Evolutionary conservation across 768 basidiomycete genomes (phyloP).

Genomic region (Lactarius hengduanensis): DNA sequence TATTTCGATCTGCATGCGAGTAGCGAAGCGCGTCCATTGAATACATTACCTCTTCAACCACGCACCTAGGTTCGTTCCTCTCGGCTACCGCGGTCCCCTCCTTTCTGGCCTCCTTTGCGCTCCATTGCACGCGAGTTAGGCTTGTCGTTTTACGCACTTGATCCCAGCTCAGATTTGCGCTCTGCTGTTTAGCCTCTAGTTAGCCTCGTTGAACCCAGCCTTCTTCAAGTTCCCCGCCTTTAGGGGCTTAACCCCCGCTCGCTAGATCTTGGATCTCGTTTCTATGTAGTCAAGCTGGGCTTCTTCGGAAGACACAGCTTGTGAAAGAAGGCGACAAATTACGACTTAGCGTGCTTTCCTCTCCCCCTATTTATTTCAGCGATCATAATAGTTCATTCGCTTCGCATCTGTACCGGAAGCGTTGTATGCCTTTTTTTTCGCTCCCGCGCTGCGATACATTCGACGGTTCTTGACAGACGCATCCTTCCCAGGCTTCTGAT

Average conservation of each 20-base stretch:
- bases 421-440: neutral
- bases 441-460: neutral
- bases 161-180: constrained; percentile 3
- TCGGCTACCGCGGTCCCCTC: neutral
- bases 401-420: neutral
- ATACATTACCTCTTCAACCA: constrained; percentile 20
- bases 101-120: neutral
- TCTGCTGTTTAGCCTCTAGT: neutral
- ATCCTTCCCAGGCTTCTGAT: neutral
- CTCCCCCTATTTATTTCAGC: constrained; percentile 1
- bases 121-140: neutral
- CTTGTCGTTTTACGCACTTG: neutral
- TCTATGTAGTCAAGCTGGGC: neutral
- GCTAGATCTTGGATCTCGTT: constrained; percentile 20
- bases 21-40: neutral
- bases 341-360: neutral
- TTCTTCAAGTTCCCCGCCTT: neutral
- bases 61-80: neutral
- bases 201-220: constrained; percentile 11
- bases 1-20: neutral
- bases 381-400: constrained; percentile 3
- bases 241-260: constrained; percentile 1
- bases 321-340: constrained; percentile 7
- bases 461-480: neutral
- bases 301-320: constrained; percentile 10